A percentile compares a stretch with the other conserved stretches of the same genome.
Conservation (phyloP, 345 rosid species). For the Gossypium turneri region DNA sequence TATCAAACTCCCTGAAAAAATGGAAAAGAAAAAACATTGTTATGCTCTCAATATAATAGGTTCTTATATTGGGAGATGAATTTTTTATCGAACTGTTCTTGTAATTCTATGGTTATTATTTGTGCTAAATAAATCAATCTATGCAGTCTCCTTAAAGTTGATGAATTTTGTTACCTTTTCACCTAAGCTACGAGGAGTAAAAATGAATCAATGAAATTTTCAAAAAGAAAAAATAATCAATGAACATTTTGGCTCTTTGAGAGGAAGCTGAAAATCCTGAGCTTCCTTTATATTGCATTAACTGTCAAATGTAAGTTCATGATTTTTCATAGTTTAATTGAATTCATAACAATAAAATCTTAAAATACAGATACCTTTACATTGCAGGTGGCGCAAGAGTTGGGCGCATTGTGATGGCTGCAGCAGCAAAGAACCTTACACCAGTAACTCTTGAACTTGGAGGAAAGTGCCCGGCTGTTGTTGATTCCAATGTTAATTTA, state of each 20-base stretch:
- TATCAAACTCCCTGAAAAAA: neutral
- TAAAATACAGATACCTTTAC: slow-evolving; percentile 1
- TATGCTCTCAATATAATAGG: neutral
- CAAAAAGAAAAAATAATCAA: too few species aligned
- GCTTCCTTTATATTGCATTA: neutral
- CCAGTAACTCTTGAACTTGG: slow-evolving; percentile 95
- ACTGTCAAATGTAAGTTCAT: neutral
- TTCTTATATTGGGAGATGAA: neutral
- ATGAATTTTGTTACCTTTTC: too few species aligned
- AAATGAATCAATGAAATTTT: too few species aligned
- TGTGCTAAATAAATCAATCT: too few species aligned
- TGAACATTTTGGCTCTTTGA: too few species aligned
- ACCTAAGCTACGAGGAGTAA: too few species aligned
- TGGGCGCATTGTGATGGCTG: slow-evolving; percentile 86
- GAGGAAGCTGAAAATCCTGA: neutral
- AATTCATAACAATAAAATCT: neutral
- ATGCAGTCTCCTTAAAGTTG: too few species aligned
- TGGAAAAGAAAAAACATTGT: neutral
- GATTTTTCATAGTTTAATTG: neutral
- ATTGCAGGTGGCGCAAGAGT: slow-evolving; percentile 69
- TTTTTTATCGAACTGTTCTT: too few species aligned
- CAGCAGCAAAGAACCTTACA: slow-evolving; percentile 96
- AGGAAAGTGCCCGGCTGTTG: slow-evolving; percentile 85
- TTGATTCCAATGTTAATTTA: slow-evolving; percentile 70
- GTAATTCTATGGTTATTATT: too few species aligned